Percentiles rank a stretch among this genome's conserved stretches.
Conservation (phyloP, 1,139 yeast genomes). For the Suhomyces bolitotheri region DNA sequence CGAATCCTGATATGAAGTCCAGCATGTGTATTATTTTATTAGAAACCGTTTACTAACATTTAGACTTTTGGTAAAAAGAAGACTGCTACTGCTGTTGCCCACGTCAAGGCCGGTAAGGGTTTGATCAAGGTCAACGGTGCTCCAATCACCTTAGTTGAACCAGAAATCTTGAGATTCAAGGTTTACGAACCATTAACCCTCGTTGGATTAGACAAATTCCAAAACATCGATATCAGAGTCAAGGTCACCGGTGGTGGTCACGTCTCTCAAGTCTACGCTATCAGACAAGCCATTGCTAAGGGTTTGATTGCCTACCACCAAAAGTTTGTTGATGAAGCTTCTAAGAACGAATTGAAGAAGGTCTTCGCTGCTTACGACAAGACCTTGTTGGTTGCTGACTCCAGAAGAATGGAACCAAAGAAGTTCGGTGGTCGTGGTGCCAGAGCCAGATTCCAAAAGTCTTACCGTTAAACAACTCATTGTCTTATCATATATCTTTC, state of each 20-base stretch:
- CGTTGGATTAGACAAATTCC: conserved; percentile 98
- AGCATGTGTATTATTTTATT: too few relatives aligned
- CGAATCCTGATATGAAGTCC: too few relatives aligned
- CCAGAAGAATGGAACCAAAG: conserved; percentile 99
- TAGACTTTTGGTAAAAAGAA: conserved; percentile 99
- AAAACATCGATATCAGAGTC: conserved; percentile 97
- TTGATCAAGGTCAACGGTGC: conserved; percentile 98
- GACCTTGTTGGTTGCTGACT: conserved; percentile 98
- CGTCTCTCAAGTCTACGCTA: conserved; percentile 99
- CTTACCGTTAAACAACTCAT: conserved; percentile 79
- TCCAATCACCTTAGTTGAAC: conserved; percentile 98
- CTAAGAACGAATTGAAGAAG: conserved; percentile 99
- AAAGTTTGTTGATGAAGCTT: conserved; percentile 98
- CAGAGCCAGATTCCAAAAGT: conserved; percentile 99
- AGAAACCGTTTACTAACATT: conserved; percentile 31
- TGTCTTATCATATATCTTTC: conserved; percentile 15
- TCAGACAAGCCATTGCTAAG: conserved; percentile 99
- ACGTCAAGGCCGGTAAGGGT: conserved; percentile 99
- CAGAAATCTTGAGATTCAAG: conserved; percentile 98
- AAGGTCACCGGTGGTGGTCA: conserved; percentile 99
- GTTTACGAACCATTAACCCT: conserved; percentile 98
- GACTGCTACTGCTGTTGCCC: conserved; percentile 99
- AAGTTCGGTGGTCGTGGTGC: conserved; percentile 99
- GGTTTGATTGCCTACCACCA: conserved; percentile 99
- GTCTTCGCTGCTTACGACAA: conserved; percentile 97